Conservation (phyloP, 768 basidiomycete genomes). For the Mycena latifolia region DNA sequence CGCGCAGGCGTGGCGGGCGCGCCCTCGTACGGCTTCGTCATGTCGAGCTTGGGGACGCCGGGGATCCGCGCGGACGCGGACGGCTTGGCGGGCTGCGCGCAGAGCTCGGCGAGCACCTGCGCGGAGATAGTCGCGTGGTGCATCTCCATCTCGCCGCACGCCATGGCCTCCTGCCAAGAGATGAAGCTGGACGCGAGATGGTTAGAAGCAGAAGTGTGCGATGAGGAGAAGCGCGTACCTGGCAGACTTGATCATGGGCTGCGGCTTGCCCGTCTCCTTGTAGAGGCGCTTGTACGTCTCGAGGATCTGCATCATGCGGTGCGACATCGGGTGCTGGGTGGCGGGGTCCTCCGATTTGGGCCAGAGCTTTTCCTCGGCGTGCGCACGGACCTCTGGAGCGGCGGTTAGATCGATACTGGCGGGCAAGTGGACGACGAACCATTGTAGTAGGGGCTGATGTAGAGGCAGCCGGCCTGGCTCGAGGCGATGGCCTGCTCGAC, state of each 20-base stretch:
- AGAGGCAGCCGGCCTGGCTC: constrained; percentile 57
- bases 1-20: constrained; percentile 27
- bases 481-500: constrained; percentile 61
- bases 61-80: constrained; percentile 23
- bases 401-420: neutral
- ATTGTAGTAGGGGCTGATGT: constrained; percentile 63
- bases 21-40: constrained; percentile 2
- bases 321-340: constrained; percentile 47
- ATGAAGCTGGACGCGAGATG: too few species aligned
- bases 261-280: constrained; percentile 46
- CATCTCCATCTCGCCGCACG: constrained; percentile 36
- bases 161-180: constrained; percentile 31
- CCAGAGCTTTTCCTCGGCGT: constrained; percentile 47
- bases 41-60: constrained; percentile 29
- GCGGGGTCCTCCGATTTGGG: constrained; percentile 48
- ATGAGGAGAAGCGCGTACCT: neutral
- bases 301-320: constrained; percentile 41
- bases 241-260: constrained; percentile 44
- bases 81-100: constrained; percentile 24
- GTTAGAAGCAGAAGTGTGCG: too few species aligned
- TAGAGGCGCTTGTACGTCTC: constrained; percentile 47
- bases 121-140: constrained; percentile 30
- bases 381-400: constrained; percentile 47
- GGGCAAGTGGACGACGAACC: constrained; percentile 38
- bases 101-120: constrained; percentile 25